These are phyloP conservation scores for Saccharomyces hybrid DNA, from an alignment of 1,139 yeast species.

Conservation along the genomic window DNA sequence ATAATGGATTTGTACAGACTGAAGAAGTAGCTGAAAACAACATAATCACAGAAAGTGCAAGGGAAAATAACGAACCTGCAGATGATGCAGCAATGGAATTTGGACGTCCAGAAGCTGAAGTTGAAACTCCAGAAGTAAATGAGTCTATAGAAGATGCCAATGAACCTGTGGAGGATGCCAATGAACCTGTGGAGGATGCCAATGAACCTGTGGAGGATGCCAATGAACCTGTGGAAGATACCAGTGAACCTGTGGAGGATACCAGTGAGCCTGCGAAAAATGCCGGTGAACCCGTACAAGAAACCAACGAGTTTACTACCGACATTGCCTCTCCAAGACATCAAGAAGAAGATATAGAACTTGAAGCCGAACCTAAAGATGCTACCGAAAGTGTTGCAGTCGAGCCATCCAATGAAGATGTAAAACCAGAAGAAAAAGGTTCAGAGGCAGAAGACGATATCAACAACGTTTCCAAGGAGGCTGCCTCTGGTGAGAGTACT, in stretches of 20 bases:
- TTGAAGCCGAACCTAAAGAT: conserved; percentile 4
- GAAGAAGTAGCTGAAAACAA: background rate
- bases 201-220: background rate
- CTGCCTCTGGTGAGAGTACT: background rate
- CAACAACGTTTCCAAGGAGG: background rate
- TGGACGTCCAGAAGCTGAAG: background rate
- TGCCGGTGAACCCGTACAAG: background rate
- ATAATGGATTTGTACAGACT: background rate
- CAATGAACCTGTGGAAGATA: too few relatives aligned
- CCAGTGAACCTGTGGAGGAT: too few relatives aligned
- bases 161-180: background rate
- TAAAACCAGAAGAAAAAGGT: background rate
- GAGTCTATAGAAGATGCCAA: background rate
- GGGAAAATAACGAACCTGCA: conserved; percentile 7
- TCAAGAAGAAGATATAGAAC: conserved; percentile 6
- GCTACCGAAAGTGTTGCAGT: conserved; percentile 1
- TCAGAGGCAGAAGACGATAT: background rate
- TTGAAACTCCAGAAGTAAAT: conserved; percentile 1
- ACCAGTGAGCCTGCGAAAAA: background rate
- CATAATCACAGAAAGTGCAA: conserved; percentile 2
- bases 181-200: background rate
- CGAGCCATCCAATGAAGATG: background rate
- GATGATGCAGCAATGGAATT: background rate
- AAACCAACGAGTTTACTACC: background rate
- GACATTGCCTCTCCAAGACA: background rate